Evolutionary conservation across 78 protist species (phyloP).

Genomic region (Neovahlkampfia damariscottae): DNA sequence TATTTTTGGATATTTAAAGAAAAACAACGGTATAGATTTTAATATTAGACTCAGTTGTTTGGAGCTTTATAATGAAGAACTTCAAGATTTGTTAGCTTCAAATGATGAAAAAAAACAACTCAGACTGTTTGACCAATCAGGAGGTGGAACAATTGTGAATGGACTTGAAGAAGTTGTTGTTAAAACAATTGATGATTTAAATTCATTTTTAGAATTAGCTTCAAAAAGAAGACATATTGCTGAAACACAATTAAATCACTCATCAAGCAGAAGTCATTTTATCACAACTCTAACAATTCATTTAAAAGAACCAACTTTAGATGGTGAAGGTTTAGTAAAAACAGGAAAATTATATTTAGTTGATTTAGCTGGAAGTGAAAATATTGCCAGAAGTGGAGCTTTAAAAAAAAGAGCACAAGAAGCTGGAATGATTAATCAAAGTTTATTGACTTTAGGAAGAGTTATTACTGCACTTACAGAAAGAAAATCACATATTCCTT

Average conservation of each 20-base stretch:
- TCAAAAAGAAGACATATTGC: conserved; percentile 16
- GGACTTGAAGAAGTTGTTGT: conserved; percentile 22
- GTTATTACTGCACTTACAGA: conserved; percentile 75
- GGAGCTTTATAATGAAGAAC: conserved; percentile 55
- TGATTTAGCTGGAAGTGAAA: conserved; percentile 90
- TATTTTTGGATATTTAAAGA: conserved; percentile 7
- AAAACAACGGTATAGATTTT: background rate
- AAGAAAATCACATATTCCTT: conserved; percentile 48
- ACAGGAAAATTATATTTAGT: conserved; percentile 87
- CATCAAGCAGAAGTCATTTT: conserved; percentile 68
- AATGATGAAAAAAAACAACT: background rate
- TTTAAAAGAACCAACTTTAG: conserved; percentile 63
- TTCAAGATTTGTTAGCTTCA: conserved; percentile 35
- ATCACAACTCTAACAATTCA: conserved; percentile 71
- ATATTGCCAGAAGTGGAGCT: conserved; percentile 73
- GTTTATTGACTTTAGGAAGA: conserved; percentile 74
- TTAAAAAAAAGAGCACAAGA: conserved; percentile 15
- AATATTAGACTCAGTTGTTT: conserved; percentile 30
- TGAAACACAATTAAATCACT: conserved; percentile 25
- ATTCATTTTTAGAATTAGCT: conserved; percentile 3
- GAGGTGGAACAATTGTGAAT: conserved; percentile 4
- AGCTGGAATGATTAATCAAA: conserved; percentile 81
- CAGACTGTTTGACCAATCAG: conserved; percentile 25
- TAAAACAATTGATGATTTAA: conserved; percentile 3
- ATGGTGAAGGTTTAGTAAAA: conserved; percentile 67